phyloP scores from a whole-genome alignment of 2,329 filamentous ascomycete genomes.

The Talaromyces sp. region DNA sequence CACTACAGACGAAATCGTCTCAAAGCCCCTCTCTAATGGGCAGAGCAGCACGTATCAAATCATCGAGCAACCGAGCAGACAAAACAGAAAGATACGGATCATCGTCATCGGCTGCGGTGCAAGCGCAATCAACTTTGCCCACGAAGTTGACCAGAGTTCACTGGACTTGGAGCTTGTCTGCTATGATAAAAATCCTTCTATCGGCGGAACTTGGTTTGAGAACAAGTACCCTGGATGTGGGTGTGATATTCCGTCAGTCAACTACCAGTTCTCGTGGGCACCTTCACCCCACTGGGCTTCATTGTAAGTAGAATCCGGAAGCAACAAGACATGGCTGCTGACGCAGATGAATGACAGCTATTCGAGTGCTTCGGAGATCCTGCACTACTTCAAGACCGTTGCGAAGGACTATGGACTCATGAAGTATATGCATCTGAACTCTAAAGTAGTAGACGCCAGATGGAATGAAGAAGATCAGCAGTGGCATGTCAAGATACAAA shows the following conservation, averaged over 20 bases:
- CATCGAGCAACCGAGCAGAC: neutral
- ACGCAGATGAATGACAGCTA: slow-evolving; percentile 13
- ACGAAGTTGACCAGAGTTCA: neutral
- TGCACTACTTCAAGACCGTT: slow-evolving; percentile 21
- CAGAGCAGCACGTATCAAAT: neutral
- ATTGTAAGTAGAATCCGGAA: neutral
- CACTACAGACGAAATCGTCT: neutral
- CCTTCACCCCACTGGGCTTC: neutral
- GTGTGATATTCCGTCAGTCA: slow-evolving; percentile 1
- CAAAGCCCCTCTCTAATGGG: neutral
- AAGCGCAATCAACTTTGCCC: neutral
- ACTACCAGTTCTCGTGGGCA: slow-evolving; percentile 5
- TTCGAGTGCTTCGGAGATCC: slow-evolving; percentile 20
- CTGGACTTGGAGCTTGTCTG: neutral
- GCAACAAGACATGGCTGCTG: neutral
- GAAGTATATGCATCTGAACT: slow-evolving; percentile 21
- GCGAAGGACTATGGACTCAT: slow-evolving; percentile 20
- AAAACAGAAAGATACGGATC: slow-evolving; percentile 10
- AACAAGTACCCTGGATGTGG: slow-evolving; percentile 11
- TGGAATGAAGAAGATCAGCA: slow-evolving; percentile 23
- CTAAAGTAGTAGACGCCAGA: slow-evolving; percentile 18
- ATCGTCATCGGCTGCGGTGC: neutral
- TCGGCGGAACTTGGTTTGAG: slow-evolving; percentile 12
- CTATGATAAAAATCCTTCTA: slow-evolving; percentile 10
- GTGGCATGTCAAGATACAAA: slow-evolving; percentile 23